These are phyloP conservation scores for Globomyces sp. DNA, from an alignment of 371 early-diverging fungal genomes.

Conservation along the genomic window DNA sequence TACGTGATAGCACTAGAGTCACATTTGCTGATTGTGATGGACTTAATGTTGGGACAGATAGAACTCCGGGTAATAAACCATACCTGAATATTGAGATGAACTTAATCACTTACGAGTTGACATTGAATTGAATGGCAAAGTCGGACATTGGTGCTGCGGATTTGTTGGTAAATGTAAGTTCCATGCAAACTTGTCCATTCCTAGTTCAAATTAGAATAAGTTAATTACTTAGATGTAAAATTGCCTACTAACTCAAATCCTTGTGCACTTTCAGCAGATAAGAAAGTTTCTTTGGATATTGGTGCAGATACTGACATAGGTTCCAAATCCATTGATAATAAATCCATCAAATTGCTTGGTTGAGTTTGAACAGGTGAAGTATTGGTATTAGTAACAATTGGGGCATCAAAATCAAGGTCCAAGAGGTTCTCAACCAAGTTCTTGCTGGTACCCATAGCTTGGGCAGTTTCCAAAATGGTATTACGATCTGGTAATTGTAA, in stretches of 20 bases:
- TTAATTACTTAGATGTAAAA: constrained; percentile 21
- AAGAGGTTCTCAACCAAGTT: constrained; percentile 55
- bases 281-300: constrained; percentile 26
- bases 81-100: constrained; percentile 2
- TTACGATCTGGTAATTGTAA: constrained; percentile 15
- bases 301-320: not conserved
- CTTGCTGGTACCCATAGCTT: constrained; percentile 37
- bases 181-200: constrained; percentile 49
- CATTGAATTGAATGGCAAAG: constrained; percentile 76
- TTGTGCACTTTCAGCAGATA: constrained; percentile 29
- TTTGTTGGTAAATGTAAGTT: constrained; percentile 55
- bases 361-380: constrained; percentile 9
- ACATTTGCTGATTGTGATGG: constrained; percentile 39
- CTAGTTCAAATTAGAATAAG: constrained; percentile 38
- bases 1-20: constrained; percentile 43
- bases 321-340: constrained; percentile 13
- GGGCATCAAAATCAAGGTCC: constrained; percentile 58
- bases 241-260: constrained; percentile 40
- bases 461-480: constrained; percentile 35
- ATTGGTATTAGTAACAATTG: constrained; percentile 15
- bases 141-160: constrained; percentile 44
- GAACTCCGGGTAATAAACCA: constrained; percentile 3
- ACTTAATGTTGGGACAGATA: constrained; percentile 37
- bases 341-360: constrained; percentile 4
- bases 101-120: constrained; percentile 45